Evolutionary conservation across 495 filamentous ascomycete genomes (phyloP).

Genomic region (Penicillium simplicissimum): DNA sequence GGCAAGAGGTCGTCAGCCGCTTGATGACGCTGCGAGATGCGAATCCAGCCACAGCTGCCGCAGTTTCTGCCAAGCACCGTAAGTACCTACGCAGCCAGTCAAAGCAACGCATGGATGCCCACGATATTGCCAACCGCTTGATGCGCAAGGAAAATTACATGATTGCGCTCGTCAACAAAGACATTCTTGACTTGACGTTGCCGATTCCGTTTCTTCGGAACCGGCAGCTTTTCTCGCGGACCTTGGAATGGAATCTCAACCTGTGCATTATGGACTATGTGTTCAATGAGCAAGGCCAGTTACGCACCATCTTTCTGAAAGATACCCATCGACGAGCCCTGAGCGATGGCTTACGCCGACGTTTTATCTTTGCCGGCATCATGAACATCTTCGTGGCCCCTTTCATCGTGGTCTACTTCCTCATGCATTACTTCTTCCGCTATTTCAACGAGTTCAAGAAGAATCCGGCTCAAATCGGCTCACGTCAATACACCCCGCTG

Average conservation of each 20-base stretch:
- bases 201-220: conserved; percentile 81
- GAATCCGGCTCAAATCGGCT: conserved; percentile 79
- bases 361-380: conserved; percentile 78
- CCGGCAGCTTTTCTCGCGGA: conserved; percentile 75
- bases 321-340: conserved; percentile 76
- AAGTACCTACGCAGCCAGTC: conserved; percentile 79
- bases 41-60: conserved; percentile 78
- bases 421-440: conserved; percentile 85
- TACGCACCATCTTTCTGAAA: conserved; percentile 79
- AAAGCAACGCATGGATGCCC: conserved; percentile 93
- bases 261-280: conserved; percentile 90
- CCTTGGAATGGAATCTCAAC: conserved; percentile 84
- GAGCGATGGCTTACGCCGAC: conserved; percentile 69
- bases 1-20: conserved; percentile 89
- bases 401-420: conserved; percentile 76
- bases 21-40: conserved; percentile 85
- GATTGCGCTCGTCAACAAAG: conserved; percentile 96
- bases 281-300: conserved; percentile 83
- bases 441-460: conserved; percentile 96
- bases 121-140: conserved; percentile 93
- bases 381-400: conserved; percentile 87
- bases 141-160: conserved; percentile 97
- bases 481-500: conserved; percentile 85
- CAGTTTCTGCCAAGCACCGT: conserved; percentile 59
- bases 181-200: conserved; percentile 82